A percentile compares a stretch with the other conserved stretches of the same genome.
Conservation (phyloP, 768 basidiomycete species). For the Leccinum uliginosum region DNA sequence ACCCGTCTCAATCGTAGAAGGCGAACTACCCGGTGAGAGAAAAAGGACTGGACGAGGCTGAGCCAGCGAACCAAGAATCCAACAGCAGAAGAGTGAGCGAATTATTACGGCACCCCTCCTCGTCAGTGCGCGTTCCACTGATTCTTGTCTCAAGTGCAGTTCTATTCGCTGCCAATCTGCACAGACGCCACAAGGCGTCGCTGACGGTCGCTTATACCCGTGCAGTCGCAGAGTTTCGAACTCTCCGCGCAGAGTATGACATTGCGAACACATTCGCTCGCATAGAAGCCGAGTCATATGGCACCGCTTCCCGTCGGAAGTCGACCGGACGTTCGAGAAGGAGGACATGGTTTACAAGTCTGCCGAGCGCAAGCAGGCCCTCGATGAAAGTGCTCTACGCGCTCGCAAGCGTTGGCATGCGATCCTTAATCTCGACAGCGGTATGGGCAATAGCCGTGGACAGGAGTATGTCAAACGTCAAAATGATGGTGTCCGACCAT, state of each 20-base stretch:
- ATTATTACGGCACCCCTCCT: neutral
- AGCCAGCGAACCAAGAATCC: constrained; percentile 81
- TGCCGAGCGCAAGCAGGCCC: constrained; percentile 51
- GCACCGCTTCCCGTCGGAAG: constrained; percentile 64
- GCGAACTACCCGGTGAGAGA: constrained; percentile 54
- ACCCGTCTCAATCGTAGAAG: constrained; percentile 72
- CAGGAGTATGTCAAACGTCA: constrained; percentile 68
- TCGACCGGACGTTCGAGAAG: constrained; percentile 55
- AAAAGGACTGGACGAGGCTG: constrained; percentile 68
- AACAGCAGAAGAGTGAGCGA: constrained; percentile 81
- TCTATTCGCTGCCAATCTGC: constrained; percentile 74
- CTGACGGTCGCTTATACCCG: constrained; percentile 76
- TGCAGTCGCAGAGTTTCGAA: constrained; percentile 81
- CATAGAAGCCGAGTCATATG: constrained; percentile 75
- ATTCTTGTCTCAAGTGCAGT: constrained; percentile 53
- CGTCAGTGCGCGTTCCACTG: constrained; percentile 5
- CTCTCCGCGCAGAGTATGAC: constrained; percentile 81
- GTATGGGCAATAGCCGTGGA: constrained; percentile 51
- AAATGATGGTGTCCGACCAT: constrained; percentile 64
- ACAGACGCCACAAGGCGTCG: constrained; percentile 56
- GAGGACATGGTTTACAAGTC: constrained; percentile 60
- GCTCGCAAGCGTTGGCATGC: constrained; percentile 78
- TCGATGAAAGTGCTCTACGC: constrained; percentile 56
- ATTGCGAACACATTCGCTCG: constrained; percentile 71
- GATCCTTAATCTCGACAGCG: constrained; percentile 43